These are phyloP conservation scores for Leucocoprinus leucothites DNA, from an alignment of 768 basidiomycete species.

Conservation along the genomic window DNA sequence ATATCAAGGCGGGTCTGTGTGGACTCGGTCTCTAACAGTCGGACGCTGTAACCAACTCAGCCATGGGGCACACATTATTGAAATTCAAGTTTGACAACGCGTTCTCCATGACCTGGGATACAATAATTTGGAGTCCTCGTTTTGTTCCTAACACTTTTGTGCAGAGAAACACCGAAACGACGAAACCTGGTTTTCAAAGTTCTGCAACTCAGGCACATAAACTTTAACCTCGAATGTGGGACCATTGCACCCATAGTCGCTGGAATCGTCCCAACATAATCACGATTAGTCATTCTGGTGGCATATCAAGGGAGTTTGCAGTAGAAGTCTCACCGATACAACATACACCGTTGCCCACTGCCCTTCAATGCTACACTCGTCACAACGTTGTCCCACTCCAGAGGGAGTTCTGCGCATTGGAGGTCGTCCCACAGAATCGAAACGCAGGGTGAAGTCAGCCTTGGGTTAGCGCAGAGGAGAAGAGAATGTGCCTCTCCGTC, in stretches of 20 bases:
- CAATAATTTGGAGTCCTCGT: background rate
- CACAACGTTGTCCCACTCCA: constrained; percentile 10
- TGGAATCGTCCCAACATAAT: background rate
- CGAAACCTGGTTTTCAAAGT: constrained; percentile 2
- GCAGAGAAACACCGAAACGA: constrained; percentile 6
- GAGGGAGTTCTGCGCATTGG: constrained; percentile 4
- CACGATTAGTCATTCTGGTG: background rate
- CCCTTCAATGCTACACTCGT: constrained; percentile 6
- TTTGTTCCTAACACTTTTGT: too few species aligned
- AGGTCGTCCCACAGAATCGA: constrained; percentile 8
- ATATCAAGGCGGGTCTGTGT: background rate
- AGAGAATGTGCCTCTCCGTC: background rate
- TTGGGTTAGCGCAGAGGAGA: constrained; percentile 1
- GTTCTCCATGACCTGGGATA: too few species aligned
- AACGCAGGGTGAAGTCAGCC: constrained; percentile 8
- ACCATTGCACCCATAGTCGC: constrained; percentile 5
- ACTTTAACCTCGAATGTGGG: constrained; percentile 2
- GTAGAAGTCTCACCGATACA: background rate
- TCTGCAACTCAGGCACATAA: background rate
- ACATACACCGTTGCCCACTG: background rate
- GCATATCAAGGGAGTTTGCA: background rate
- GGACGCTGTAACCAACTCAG: constrained; percentile 13
- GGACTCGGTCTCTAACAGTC: too few species aligned
- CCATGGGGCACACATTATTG: constrained; percentile 7
- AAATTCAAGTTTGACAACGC: background rate